phyloP scores from a whole-genome alignment of 805 yeast genomes.

The Spathaspora sp. region DNA sequence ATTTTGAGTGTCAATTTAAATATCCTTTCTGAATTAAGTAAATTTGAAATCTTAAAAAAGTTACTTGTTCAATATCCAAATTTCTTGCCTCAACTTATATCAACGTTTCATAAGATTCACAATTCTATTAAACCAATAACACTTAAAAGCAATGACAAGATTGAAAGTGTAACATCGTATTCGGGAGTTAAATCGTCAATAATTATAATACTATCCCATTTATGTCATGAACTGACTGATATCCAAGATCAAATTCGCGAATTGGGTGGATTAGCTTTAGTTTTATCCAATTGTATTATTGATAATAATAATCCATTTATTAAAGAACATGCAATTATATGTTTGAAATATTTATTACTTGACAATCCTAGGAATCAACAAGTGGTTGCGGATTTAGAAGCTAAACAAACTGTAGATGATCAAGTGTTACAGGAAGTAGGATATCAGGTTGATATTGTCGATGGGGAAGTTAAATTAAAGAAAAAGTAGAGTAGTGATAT shows the following conservation, averaged over 20 bases:
- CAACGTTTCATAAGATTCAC: constrained; percentile 39
- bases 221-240: constrained; percentile 47
- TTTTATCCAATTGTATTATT: constrained; percentile 77
- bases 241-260: constrained; percentile 69
- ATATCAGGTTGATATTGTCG: constrained; percentile 64
- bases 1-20: constrained; percentile 11
- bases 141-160: constrained; percentile 19
- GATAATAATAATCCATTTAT: constrained; percentile 88
- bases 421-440: constrained; percentile 63
- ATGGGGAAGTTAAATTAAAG: constrained; percentile 66
- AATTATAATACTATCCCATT: constrained; percentile 60
- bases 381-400: constrained; percentile 75
- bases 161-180: constrained; percentile 25
- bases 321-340: constrained; percentile 78
- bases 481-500: constrained; percentile 10
- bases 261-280: constrained; percentile 63
- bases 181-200: constrained; percentile 66
- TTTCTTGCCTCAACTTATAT: constrained; percentile 29
- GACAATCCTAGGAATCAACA: constrained; percentile 68
- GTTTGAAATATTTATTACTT: constrained; percentile 65
- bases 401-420: constrained; percentile 59
- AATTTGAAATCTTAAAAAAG: constrained; percentile 37
- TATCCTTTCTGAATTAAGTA: constrained; percentile 38
- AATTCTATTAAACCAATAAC: constrained; percentile 32
- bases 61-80: constrained; percentile 32